Base-by-base conservation (phyloP, 768 basidiomycete species). In the Mycena kentingensis region DNA sequence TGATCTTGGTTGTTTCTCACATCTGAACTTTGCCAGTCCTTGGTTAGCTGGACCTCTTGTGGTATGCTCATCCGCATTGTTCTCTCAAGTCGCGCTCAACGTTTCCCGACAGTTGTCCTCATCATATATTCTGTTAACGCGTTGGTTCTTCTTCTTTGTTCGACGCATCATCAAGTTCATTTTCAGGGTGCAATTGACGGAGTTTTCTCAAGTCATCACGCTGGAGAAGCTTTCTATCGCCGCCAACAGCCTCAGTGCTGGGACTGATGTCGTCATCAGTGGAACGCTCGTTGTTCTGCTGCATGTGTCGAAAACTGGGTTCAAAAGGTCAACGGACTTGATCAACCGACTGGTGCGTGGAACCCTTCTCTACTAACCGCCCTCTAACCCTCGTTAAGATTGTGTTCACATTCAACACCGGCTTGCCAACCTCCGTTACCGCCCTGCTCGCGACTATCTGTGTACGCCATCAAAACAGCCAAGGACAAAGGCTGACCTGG, bases 41-140 rank as follows among this genome's bases (percentile, higher is more conserved):
- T 54, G 22, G 52, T 58, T 16, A 54, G 57, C 52, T 58, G 57
- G 57, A 26, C 52, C 46, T 51, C 57, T 12, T 54, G 49, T 29
- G 46, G 57, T 58, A 16, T 28, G 52, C 51, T n/a, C 6, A 38
- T 1, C 2, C 0, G 16, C 6, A 16, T 29, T 46, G 21, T 39
- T 16, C 4, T 24, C 7, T 12, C 8, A 7, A 34, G 10, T 8
- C 3, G 36, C 32, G 5, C 15, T 27, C 29, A 11, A 46, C n/a
- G 26, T 5, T 25, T 5, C 7, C 36, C 28, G 28, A 2, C 39
- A 58, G 52, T 38, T 15, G 26, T 42, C 19, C 24, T 54, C 1
- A 15, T 46, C 8, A 27, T 55, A 39, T 58, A 58, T 39, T 46
- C 57, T 7, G 31, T 16, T 46, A 54, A 48, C n/a, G 52, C 57